These are phyloP conservation scores for Kwoniella sp. DNA, from an alignment of 768 basidiomycete species.

Conservation along the genomic window DNA sequence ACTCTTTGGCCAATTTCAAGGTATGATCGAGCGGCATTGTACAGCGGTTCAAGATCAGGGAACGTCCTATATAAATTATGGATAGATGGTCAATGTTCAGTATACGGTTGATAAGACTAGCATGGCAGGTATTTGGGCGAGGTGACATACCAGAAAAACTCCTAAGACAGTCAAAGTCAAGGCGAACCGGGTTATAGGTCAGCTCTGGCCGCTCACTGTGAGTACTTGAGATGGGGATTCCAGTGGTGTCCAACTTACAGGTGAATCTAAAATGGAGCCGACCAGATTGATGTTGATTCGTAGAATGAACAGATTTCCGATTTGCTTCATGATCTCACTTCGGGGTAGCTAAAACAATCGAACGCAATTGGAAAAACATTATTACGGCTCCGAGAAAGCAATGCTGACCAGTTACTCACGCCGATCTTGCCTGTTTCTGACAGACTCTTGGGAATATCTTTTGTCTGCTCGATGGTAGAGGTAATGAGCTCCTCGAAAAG, in stretches of 20 bases:
- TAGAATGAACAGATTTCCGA: slow-evolving; percentile 88
- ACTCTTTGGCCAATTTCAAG: slow-evolving; percentile 93
- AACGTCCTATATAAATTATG: slow-evolving; percentile 76
- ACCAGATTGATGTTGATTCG: slow-evolving; percentile 93
- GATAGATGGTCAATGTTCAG: too few species aligned
- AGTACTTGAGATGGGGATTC: too few species aligned
- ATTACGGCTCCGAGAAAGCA: too few species aligned
- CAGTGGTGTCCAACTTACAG: too few species aligned
- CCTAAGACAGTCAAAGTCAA: too few species aligned
- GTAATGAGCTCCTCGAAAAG: slow-evolving; percentile 93
- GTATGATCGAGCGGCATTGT: slow-evolving; percentile 89
- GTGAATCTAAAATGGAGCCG: slow-evolving; percentile 93
- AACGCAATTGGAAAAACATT: too few species aligned
- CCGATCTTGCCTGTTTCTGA: slow-evolving; percentile 94
- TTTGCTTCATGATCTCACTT: slow-evolving; percentile 94
- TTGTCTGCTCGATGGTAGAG: slow-evolving; percentile 91
- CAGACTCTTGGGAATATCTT: slow-evolving; percentile 89
- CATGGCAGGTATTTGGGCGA: too few species aligned
- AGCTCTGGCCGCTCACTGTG: too few species aligned
- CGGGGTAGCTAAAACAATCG: slow-evolving; percentile 54
- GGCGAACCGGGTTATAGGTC: too few species aligned
- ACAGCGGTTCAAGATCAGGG: slow-evolving; percentile 91
- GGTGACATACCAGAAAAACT: slow-evolving; percentile 98
- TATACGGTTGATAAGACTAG: too few species aligned
- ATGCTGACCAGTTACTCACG: slow-evolving; percentile 56